Evolutionary conservation across 1,284 basidiomycete species (phyloP), one percentile per base, ranked within the genome.

Genomic region (Fomitopsis betulina): DNA sequence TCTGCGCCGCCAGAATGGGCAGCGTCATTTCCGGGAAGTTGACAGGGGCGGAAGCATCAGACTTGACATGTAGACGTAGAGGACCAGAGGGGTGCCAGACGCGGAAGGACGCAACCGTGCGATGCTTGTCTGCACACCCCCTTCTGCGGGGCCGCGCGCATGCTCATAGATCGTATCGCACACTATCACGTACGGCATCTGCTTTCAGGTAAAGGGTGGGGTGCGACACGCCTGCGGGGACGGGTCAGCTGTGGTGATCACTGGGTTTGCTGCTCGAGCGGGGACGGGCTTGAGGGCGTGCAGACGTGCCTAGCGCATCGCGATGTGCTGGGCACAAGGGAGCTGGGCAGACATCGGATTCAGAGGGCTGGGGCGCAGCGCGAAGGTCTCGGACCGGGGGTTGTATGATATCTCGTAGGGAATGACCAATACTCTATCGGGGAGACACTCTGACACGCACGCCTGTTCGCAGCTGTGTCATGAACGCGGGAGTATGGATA

Each of bases 61-160:
- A 9, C 35, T 40, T 19, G 6, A 19, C n/a, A n/a, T n/a, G n/a
- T 33, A 12, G 32, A 33, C 32, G 32, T 12, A 33, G 17, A 6
- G 19, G n/a, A n/a, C 40, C n/a, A 43, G 40, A 8, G 19, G 12
- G 35, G 8, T 37, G 35, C 35, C 35, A 27, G 47, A 50, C 49
- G 25, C 10, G 49, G 30, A 47, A 27, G 45, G 45, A 47, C 25
- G 27, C 23, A 47, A 25, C 45, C 25, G 25, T 15, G 45, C 45
- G 17, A 47, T 47, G 45, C 23, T 37, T 37, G 35, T 37, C 35
- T 37, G 35, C 35, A 12, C 35, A 37, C 25, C 27, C 47, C 49
- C 49, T 51, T 51, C 49, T 51, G 49, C 49, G 49, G 49, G 32
- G n/a, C 49, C 49, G 49, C 49, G 49, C 30, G 19, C 49, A 15